phyloP scores from a whole-genome alignment of 1,284 basidiomycete genomes.

The Boletus holoroseus region DNA sequence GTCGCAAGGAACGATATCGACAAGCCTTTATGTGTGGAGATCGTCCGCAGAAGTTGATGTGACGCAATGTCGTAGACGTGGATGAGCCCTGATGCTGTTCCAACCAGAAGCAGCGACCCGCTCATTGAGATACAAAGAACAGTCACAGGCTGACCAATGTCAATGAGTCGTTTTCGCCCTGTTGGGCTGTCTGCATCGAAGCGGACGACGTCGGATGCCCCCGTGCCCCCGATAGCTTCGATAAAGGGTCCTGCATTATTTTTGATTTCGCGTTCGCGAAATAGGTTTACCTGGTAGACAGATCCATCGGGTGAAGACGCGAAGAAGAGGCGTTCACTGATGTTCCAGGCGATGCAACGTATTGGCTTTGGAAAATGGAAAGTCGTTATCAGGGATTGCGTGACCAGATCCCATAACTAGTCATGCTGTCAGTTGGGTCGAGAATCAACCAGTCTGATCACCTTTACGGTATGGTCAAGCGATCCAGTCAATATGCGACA shows the following conservation, averaged over 20 bases:
- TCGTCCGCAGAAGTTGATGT: conserved; percentile 80
- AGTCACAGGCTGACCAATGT: conserved; percentile 61
- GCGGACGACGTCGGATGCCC: conserved; percentile 62
- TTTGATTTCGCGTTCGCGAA: conserved; percentile 53
- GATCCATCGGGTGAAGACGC: conserved; percentile 70
- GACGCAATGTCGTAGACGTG: conserved; percentile 85
- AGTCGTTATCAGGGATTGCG: conserved; percentile 75
- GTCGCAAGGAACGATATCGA: conserved; percentile 72
- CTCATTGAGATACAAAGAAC: conserved; percentile 70
- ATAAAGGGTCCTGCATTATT: conserved; percentile 40
- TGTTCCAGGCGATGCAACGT: conserved; percentile 68
- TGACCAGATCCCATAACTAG: conserved; percentile 78
- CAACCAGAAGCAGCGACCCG: conserved; percentile 75
- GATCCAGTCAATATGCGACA: conserved; percentile 79
- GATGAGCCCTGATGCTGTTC: conserved; percentile 70
- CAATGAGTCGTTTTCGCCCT: conserved; percentile 54
- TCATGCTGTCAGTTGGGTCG: conserved; percentile 6
- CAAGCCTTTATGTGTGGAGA: conserved; percentile 66
- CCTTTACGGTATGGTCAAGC: conserved; percentile 90
- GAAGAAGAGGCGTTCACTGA: conserved; percentile 83
- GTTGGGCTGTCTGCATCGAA: conserved; percentile 45
- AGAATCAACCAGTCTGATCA: conserved; percentile 29
- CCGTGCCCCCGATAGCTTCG: conserved; percentile 75
- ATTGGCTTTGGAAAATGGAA: conserved; percentile 79
- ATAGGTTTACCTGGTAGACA: conserved; percentile 78